Conservation (phyloP, 805 yeast species). For the Suhomyces emberorum region DNA sequence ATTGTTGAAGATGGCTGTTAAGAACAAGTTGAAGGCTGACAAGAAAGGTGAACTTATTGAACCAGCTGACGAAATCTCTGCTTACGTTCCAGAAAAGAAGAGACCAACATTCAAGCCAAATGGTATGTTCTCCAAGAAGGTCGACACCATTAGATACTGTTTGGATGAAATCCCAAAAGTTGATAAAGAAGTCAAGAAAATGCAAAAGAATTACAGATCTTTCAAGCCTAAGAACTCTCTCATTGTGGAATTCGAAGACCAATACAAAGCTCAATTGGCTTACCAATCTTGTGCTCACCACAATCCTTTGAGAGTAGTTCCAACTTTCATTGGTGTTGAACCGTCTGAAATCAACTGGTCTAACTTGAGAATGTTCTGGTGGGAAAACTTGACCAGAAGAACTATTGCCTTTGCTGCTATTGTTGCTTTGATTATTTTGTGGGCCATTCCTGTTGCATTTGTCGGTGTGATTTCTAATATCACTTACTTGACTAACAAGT, state of each 20-base stretch:
- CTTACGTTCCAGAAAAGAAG: conserved; percentile 62
- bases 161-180: conserved; percentile 54
- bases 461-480: conserved; percentile 93
- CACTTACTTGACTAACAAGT: conserved; percentile 62
- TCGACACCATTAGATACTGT: conserved; percentile 59
- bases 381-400: conserved; percentile 63
- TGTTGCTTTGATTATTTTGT: conserved; percentile 53
- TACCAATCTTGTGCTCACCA: conserved; percentile 62
- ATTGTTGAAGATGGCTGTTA: conserved; percentile 59
- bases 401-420: conserved; percentile 52
- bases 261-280: conserved; percentile 73
- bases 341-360: conserved; percentile 67
- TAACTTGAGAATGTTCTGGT: conserved; percentile 75
- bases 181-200: conserved; percentile 51
- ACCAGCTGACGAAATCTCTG: conserved; percentile 45
- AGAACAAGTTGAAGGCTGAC: conserved; percentile 58
- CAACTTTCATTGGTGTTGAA: conserved; percentile 59
- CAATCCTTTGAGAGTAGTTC: conserved; percentile 59
- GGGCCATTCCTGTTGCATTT: conserved; percentile 94
- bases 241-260: conserved; percentile 75
- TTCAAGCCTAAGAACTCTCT: conserved; percentile 71
- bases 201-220: conserved; percentile 50
- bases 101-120: conserved; percentile 58
- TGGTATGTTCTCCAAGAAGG: conserved; percentile 48
- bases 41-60: conserved; percentile 55